Conservation (phyloP, 768 basidiomycete genomes). For the Boletus fagicola region DNA sequence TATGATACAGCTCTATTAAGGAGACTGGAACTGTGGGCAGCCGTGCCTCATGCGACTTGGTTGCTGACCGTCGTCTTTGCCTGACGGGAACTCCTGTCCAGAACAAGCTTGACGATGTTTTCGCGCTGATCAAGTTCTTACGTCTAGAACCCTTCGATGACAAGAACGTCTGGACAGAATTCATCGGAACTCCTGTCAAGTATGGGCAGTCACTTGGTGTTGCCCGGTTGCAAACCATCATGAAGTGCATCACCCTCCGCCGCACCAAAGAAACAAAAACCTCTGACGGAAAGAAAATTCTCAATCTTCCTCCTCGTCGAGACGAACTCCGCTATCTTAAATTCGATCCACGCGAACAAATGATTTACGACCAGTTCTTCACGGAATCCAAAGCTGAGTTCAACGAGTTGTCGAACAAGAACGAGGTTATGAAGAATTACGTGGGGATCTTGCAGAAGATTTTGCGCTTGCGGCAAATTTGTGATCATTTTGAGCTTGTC, state of each 20-base stretch:
- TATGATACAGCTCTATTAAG: conserved; percentile 79
- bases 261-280: conserved; percentile 91
- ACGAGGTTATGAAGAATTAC: conserved; percentile 97
- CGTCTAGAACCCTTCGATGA: conserved; percentile 91
- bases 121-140: conserved; percentile 94
- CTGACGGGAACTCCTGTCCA: conserved; percentile 99
- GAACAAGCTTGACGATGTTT: conserved; percentile 98
- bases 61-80: conserved; percentile 89
- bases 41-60: conserved; percentile 91
- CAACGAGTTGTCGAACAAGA: conserved; percentile 78
- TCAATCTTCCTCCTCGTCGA: conserved; percentile 85
- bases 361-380: conserved; percentile 87
- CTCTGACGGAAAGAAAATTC: conserved; percentile 77
- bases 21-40: conserved; percentile 93
- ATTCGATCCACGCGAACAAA: conserved; percentile 78
- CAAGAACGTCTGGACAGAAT: conserved; percentile 90
- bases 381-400: conserved; percentile 91
- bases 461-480: conserved; percentile 93
- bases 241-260: conserved; percentile 94
- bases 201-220: conserved; percentile 87
- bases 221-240: conserved; percentile 91
- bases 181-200: conserved; percentile 90
- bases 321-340: conserved; percentile 85
- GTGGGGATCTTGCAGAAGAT: conserved; percentile 97
- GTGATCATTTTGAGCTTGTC: conserved; percentile 92